Base-by-base conservation (phyloP, 441 rosid genomes). In the Hura crepitans region DNA sequence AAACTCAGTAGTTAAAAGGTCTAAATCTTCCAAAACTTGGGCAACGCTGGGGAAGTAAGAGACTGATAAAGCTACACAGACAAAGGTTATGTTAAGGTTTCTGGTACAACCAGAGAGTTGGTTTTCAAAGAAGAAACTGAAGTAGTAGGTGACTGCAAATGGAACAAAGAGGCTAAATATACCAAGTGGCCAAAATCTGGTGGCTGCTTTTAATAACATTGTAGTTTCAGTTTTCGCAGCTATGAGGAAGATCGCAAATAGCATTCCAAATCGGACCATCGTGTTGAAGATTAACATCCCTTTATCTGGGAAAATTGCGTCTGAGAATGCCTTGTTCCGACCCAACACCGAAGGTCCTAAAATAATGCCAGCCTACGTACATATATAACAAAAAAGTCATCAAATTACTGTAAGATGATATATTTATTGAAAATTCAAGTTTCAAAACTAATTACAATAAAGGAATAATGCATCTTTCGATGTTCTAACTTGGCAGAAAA, bases 191-290 rank as follows among this genome's bases (percentile, higher is more conserved):
- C 46, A 42, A 3, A 42, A 42, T 3, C 25, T 55, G 1, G 14
- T 27, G 23, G 70, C 46, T 8, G 73, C 28, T 13, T 56, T 75
- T 33, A 62, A 22, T 17, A 78, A 20, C 42, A 74, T 54, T 22
- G 13, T 17, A 12, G 47, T 5, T 54, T 81, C 80, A 23, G 51
- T 68, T 59, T 76, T 76, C 5, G 76, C 55, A 5, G 76, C 81
- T 11, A 62, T 18, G 13, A 70, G 53, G 35, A 81, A 81, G 55
- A 62, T n/a, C 61, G 27, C 65, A 47, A 22, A 75, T 53, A 43
- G 35, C 13, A 9, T 11, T 0, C 73, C 79, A 0, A 75, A 1
- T 0, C 59, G 23, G 11, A 64, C 31, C 2, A 72, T 2, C 8
- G 67, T 25, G 42, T 74, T 68, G 23, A 76, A 7, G 13, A 71